Evolutionary conservation across 176 grass and related monocot genomes (phyloP), one percentile per base, ranked within the genome.

Genomic region (Phoenix roebelenii): DNA sequence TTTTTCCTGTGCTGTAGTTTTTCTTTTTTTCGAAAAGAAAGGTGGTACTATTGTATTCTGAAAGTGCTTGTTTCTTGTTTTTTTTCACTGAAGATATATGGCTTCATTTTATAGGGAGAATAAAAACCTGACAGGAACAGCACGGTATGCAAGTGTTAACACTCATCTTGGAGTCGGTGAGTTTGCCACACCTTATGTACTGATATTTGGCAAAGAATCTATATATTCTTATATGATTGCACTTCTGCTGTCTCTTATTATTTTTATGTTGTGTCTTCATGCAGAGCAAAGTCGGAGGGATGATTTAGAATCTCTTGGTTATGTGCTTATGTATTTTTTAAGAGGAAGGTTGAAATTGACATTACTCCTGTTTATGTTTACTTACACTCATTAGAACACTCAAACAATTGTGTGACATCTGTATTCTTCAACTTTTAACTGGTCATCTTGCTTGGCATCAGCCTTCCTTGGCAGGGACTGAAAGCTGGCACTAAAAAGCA

Each of bases 401-500:
- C 12, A 12, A 2, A 44, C 10, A 12, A 12, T 44, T 44, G 35
- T 44, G 2, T 44, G 35, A 12, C 9, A 30, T 44, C 6, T 12
- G 35, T 44, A 12, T 44, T 5, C 35, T 44, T 7, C 35, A 10
- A 44, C 35, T 44, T 44, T 44, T 44, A 44, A 44, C 35, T 51
- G 17, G 18, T 64, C 22, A 64, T 50, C 24, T 24, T 23, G 61
- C n/a, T 51, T 64, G 1, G 15, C 23, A 15, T 19, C 24, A 59
- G 61, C 18, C 61, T 64, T 64, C 61, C 61, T 50, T 64, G 61
- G 61, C 61, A 64, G 39, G 61, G 61, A 5, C 61, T 64, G 35
- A 64, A 51, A 64, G 61, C 61, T 51, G 61, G 61, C 44, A 64
- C 22, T 16, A 64, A 64, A 50, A 64, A 64, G 44, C 61, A 64